phyloP scores from a whole-genome alignment of 169 alveolate species.

The Babesia bovis region DNA sequence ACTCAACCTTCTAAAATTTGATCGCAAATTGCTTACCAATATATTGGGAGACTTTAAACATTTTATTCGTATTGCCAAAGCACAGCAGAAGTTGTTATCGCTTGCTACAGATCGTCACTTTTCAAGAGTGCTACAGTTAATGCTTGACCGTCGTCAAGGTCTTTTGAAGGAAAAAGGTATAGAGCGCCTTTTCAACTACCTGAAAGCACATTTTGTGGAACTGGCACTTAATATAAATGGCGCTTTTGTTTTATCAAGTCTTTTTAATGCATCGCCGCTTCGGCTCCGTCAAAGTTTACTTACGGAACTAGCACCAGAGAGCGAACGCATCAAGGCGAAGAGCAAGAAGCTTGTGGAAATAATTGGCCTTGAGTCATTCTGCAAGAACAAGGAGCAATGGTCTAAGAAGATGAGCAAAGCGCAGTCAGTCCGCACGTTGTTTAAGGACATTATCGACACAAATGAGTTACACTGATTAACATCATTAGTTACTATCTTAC shows the following conservation, averaged over 20 bases:
- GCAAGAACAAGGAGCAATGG: constrained; percentile 28
- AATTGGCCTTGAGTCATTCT: constrained; percentile 37
- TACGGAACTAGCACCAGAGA: constrained; percentile 27
- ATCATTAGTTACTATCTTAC: too few relatives aligned
- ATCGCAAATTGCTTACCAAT: constrained; percentile 11
- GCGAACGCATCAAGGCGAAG: constrained; percentile 6
- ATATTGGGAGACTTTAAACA: constrained; percentile 29
- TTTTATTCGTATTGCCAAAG: constrained; percentile 28
- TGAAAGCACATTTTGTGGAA: constrained; percentile 14
- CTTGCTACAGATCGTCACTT: constrained; percentile 51
- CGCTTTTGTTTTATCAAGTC: constrained; percentile 30
- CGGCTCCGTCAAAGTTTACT: constrained; percentile 7
- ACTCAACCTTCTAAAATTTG: constrained; percentile 47
- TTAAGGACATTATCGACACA: constrained; percentile 49
- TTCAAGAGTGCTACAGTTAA: constrained; percentile 55
- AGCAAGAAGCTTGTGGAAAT: constrained; percentile 32
- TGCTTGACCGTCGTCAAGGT: constrained; percentile 55
- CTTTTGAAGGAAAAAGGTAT: constrained; percentile 42
- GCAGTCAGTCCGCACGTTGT: constrained; percentile 43
- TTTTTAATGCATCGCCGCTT: constrained; percentile 6
- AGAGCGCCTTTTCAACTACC: constrained; percentile 11
- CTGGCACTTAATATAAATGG: constrained; percentile 39
- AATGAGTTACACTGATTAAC: not conserved
- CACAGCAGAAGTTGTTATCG: not conserved
- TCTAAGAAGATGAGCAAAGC: constrained; percentile 25